phyloP scores from a whole-genome alignment of 192 early-diverging fungal species.

The Paraglomus occultum region DNA sequence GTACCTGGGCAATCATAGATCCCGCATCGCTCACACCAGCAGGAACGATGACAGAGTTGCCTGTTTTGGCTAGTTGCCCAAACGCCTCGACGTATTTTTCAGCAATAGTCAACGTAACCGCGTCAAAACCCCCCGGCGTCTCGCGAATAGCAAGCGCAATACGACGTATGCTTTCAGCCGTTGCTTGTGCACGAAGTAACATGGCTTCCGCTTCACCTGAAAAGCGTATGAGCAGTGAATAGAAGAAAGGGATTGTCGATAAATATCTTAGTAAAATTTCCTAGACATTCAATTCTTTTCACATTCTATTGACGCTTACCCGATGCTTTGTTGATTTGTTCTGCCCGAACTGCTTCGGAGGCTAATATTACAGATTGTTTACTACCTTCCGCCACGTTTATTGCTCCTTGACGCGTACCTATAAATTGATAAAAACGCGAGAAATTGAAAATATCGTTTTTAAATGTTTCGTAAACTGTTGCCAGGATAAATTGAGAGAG shows the following conservation, averaged over 20 bases:
- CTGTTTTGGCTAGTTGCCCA: conserved; percentile 87
- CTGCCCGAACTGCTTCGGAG: conserved; percentile 87
- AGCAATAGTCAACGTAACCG: conserved; percentile 87
- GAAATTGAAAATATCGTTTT: conserved; percentile 6
- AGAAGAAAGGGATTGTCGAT: neutral
- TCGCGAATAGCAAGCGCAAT: conserved; percentile 77
- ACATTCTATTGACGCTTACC: conserved; percentile 38
- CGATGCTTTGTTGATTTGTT: conserved; percentile 88
- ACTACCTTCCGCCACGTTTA: conserved; percentile 95
- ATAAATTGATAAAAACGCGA: neutral
- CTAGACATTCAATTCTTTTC: too few relatives aligned
- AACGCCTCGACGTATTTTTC: conserved; percentile 98
- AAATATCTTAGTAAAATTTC: neutral
- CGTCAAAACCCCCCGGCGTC: conserved; percentile 68
- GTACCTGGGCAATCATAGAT: conserved; percentile 86
- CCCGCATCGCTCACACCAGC: conserved; percentile 78
- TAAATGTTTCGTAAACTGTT: neutral
- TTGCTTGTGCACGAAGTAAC: conserved; percentile 76
- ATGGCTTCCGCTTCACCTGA: conserved; percentile 91
- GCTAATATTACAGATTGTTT: conserved; percentile 91
- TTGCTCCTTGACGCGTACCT: conserved; percentile 84
- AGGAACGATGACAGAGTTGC: conserved; percentile 88
- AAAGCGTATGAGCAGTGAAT: neutral
- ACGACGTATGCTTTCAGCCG: conserved; percentile 73
- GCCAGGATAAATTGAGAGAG: neutral